Evolutionary conservation across 495 filamentous ascomycete genomes (phyloP).

Genomic region (Aspergillus biplanus): DNA sequence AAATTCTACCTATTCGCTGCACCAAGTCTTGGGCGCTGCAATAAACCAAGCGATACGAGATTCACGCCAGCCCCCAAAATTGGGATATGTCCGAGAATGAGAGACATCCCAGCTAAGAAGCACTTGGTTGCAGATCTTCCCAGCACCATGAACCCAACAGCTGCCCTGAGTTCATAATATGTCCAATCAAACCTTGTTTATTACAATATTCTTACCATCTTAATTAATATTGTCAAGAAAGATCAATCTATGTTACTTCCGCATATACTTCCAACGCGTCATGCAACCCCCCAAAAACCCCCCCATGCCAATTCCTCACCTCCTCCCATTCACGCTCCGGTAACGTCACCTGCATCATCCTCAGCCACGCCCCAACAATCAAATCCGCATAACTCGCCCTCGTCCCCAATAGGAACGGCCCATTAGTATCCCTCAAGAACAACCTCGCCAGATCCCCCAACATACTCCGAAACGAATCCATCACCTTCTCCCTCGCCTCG

Average conservation of each 20-base stretch:
- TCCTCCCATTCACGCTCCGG: slow-evolving; percentile 53
- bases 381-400: slow-evolving; percentile 61
- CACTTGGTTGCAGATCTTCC: too few species aligned
- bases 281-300: slow-evolving; percentile 49
- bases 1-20: too few species aligned
- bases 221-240: background rate
- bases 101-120: too few species aligned
- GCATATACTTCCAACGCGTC: slow-evolving; percentile 45
- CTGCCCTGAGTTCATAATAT: too few species aligned
- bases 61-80: too few species aligned
- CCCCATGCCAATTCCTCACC: slow-evolving; percentile 54
- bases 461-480: slow-evolving; percentile 38
- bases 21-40: too few species aligned
- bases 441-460: slow-evolving; percentile 48
- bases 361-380: slow-evolving; percentile 64
- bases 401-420: slow-evolving; percentile 55
- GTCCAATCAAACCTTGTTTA: too few species aligned
- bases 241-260: slow-evolving; percentile 28
- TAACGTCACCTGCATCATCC: slow-evolving; percentile 42
- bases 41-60: too few species aligned
- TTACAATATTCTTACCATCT: too few species aligned
- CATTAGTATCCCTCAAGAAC: slow-evolving; percentile 42
- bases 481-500: slow-evolving; percentile 44
- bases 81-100: too few species aligned
- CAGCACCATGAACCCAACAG: too few species aligned